Evolutionary conservation across 1,284 basidiomycete species (phyloP), one percentile per base, ranked within the genome.

Genomic region (Sparassis latifolia): DNA sequence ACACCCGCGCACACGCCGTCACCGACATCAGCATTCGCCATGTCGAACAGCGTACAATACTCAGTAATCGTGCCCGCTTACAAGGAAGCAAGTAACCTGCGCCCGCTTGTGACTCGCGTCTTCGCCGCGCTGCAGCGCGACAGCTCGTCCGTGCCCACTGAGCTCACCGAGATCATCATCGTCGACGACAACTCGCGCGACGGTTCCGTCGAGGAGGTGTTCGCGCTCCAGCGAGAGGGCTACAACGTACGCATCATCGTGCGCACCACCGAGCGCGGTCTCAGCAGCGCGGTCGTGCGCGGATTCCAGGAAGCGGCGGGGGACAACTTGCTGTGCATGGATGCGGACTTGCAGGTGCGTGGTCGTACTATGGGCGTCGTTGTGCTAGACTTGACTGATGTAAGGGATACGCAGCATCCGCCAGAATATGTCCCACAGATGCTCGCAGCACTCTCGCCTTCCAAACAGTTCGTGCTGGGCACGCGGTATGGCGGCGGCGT

Each of bases 101-200:
- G 67, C 30, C 69, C 72, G 10, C 67, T 74, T 42, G 68, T 72
- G 33, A 67, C 66, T 4, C 66, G 69, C 39, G 66, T 73, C 44
- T 73, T 70, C 50, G 55, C 54, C 40, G 65, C 66, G 9, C 55
- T 70, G 44, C 48, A 55, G 20, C 57, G 61, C 44, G 49, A 55
- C 33, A 59, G 63, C 55, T 66, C 65, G 30, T 63, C 65, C 27
- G 61, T 65, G 6, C 58, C 59, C 33, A 55, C 63, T 3, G 48
- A 56, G 4, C 57, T 56, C 47, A 70, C 65, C 53, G 75, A 77
- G 62, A 62, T 77, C 48, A 62, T 77, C 58, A 66, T 77, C 45
- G 74, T 77, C 30, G 75, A 77, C 57, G 75, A 77, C 63, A 68
- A 72, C 61, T 73, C 70, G 41, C 65, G 68, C 42, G 75, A 76